phyloP scores from a whole-genome alignment of 441 rosid species.

The Hura crepitans region DNA sequence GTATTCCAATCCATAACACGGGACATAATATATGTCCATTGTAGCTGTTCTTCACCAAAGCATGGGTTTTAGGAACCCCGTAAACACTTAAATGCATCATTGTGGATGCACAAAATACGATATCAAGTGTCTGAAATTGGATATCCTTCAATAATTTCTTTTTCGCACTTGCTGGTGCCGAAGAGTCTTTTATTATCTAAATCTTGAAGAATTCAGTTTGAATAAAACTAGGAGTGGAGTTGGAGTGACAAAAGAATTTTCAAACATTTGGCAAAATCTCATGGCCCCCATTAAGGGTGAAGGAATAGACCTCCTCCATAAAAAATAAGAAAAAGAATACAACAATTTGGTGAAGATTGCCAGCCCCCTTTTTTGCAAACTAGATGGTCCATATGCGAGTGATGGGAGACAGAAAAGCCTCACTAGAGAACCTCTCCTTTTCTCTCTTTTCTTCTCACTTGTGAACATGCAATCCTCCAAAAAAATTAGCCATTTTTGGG shows the following conservation, averaged over 20 bases:
- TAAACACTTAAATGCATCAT: not conserved
- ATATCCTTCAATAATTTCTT: not conserved
- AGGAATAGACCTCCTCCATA: not conserved
- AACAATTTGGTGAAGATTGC: not conserved
- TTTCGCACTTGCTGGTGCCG: not conserved
- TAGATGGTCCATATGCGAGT: not conserved
- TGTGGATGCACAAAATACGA: not conserved
- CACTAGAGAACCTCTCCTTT: not conserved
- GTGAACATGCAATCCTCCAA: not conserved
- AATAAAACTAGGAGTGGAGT: not conserved
- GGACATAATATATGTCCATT: too few species aligned
- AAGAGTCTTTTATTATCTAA: not conserved
- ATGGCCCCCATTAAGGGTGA: not conserved
- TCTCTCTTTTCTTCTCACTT: not conserved
- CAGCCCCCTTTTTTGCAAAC: not conserved
- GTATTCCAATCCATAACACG: too few species aligned
- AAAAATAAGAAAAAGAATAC: not conserved
- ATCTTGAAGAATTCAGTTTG: not conserved
- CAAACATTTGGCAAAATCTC: not conserved
- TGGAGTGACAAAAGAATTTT: not conserved
- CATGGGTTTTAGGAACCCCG: not conserved
- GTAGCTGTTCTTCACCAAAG: not conserved
- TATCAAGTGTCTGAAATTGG: not conserved
- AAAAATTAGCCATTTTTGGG: not conserved
- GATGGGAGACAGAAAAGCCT: not conserved